A percentile compares a stretch with the other conserved stretches of the same genome.
These are phyloP conservation scores for Euphorbia tirucalli DNA, from an alignment of 345 rosid genomes.

Conservation along the genomic window DNA sequence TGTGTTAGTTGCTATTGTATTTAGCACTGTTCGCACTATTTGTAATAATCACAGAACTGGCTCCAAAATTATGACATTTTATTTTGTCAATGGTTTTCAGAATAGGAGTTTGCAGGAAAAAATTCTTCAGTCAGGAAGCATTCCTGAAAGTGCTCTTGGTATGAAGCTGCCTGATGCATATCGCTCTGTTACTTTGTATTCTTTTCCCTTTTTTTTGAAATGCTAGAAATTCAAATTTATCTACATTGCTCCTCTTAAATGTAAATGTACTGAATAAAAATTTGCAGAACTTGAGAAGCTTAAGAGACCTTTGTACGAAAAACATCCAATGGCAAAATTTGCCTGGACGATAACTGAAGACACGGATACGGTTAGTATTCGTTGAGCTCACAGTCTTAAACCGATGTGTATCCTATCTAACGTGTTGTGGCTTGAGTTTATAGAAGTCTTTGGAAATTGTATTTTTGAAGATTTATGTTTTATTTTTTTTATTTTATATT, in stretches of 20 bases:
- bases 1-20: background rate
- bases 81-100: slow-evolving; percentile 32
- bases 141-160: slow-evolving; percentile 71
- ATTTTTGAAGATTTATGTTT: slow-evolving; percentile 2
- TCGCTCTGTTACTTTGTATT: slow-evolving; percentile 14
- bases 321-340: slow-evolving; percentile 91
- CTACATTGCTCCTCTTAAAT: slow-evolving; percentile 8
- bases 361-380: slow-evolving; percentile 67
- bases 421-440: background rate
- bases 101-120: slow-evolving; percentile 55
- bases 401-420: background rate
- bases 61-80: background rate
- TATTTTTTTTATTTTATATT: background rate
- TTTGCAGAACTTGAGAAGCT: slow-evolving; percentile 81
- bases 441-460: no score
- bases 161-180: slow-evolving; percentile 20
- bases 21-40: background rate
- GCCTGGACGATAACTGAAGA: slow-evolving; percentile 89
- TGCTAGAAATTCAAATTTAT: slow-evolving; percentile 15
- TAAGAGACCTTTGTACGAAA: slow-evolving; percentile 83
- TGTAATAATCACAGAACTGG: background rate
- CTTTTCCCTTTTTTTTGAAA: background rate
- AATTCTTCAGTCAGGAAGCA: slow-evolving; percentile 63
- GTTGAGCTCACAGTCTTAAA: slow-evolving; percentile 6
- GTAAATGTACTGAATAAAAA: slow-evolving; percentile 11